A percentile compares a stretch with the other conserved stretches of the same genome.
These are phyloP conservation scores for Ocimum tenuiflorum DNA, from an alignment of 257 asterid species.

Conservation along the genomic window DNA sequence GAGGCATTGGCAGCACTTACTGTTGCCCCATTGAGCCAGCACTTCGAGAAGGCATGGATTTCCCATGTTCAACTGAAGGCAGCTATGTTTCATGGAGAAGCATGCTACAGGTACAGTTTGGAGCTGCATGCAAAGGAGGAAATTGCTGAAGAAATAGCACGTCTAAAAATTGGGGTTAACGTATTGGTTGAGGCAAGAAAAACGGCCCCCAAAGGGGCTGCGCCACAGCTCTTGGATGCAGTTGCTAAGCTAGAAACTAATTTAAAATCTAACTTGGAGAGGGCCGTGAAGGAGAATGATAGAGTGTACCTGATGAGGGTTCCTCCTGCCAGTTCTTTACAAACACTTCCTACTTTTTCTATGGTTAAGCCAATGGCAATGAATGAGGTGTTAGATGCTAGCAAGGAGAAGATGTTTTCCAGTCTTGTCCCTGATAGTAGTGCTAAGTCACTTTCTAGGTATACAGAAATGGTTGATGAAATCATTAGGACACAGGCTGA, in stretches of 20 bases:
- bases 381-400: slow-evolving; percentile 83
- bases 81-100: slow-evolving; percentile 78
- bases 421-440: slow-evolving; percentile 87
- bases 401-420: slow-evolving; percentile 75
- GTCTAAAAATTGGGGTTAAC: slow-evolving; percentile 66
- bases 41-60: slow-evolving; percentile 81
- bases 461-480: slow-evolving; percentile 89
- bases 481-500: slow-evolving; percentile 88
- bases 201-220: slow-evolving; percentile 69
- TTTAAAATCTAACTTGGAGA: slow-evolving; percentile 60
- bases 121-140: slow-evolving; percentile 93
- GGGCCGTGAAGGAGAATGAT: slow-evolving; percentile 88
- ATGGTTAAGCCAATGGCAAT: slow-evolving; percentile 85
- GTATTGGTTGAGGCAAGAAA: slow-evolving; percentile 68
- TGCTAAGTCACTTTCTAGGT: slow-evolving; percentile 87
- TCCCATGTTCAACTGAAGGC: slow-evolving; percentile 90
- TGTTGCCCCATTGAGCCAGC: slow-evolving; percentile 67
- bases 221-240: slow-evolving; percentile 78
- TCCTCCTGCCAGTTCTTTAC: slow-evolving; percentile 71
- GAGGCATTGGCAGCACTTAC: slow-evolving; percentile 68
- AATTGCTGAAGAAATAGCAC: slow-evolving; percentile 92
- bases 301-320: slow-evolving; percentile 92
- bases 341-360: slow-evolving; percentile 77
- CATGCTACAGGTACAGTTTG: slow-evolving; percentile 76
- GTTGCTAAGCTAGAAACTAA: slow-evolving; percentile 55